These are phyloP conservation scores for Lactifluus rugatus DNA, from an alignment of 768 basidiomycete genomes.

Conservation along the genomic window DNA sequence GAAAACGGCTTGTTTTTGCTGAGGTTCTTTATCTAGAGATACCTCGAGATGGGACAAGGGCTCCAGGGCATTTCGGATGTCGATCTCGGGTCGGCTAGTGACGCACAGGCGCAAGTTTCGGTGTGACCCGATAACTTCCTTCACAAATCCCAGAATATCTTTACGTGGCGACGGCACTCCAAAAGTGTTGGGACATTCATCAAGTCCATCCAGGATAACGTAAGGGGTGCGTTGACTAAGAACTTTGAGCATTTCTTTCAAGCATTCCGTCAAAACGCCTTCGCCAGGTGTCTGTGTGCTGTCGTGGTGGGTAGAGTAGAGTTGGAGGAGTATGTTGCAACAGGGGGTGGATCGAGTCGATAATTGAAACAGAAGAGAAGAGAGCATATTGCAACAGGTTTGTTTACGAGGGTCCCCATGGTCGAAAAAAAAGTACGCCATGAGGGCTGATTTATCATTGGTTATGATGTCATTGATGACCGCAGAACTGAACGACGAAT, in stretches of 20 bases:
- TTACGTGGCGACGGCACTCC: neutral
- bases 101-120: neutral
- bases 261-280: neutral
- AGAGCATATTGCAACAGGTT: neutral
- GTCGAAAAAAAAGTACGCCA: neutral
- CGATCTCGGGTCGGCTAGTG: neutral
- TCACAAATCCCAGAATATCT: neutral
- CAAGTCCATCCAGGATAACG: neutral
- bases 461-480: neutral
- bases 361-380: slow-evolving; percentile 1
- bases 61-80: neutral
- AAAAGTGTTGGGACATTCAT: neutral
- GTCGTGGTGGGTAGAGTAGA: neutral
- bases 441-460: neutral
- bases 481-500: neutral
- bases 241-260: neutral
- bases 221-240: neutral
- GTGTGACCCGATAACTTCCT: neutral
- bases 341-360: neutral
- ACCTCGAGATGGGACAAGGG: neutral
- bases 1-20: neutral
- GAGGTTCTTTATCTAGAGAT: neutral
- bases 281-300: neutral
- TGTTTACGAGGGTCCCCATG: neutral
- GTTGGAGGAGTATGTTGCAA: neutral